A percentile compares a stretch with the other conserved stretches of the same genome.
Evolutionary conservation across 2,329 filamentous ascomycete genomes (phyloP).

Genomic region (Seiridium unicorne): DNA sequence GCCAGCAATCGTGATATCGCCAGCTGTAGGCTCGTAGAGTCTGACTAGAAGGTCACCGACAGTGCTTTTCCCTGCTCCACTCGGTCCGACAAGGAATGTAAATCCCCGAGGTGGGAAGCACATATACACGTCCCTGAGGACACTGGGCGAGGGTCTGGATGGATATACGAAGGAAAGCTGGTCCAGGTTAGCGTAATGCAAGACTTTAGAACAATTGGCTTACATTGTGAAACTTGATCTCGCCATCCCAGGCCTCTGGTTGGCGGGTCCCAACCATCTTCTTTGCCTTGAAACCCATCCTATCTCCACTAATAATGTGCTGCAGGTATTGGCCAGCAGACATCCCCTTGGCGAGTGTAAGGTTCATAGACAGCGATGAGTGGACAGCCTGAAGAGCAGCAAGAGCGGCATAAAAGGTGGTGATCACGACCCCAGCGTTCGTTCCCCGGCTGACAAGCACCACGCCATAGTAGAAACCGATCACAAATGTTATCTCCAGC

Average conservation of each 20-base stretch:
- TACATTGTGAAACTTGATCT: constrained; percentile 70
- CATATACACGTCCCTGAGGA: constrained; percentile 31
- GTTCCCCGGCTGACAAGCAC: constrained; percentile 62
- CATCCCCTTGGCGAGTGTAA: constrained; percentile 77
- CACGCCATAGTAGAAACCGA: constrained; percentile 87
- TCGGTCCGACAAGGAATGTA: constrained; percentile 80
- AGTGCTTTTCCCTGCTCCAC: constrained; percentile 92
- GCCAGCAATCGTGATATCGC: constrained; percentile 69
- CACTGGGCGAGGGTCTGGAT: no score
- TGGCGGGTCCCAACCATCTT: constrained; percentile 26
- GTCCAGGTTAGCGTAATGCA: no score
- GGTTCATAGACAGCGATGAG: constrained; percentile 70
- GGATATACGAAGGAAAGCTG: no score
- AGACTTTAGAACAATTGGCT: constrained; percentile 20
- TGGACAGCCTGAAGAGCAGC: constrained; percentile 75
- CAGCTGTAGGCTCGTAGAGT: constrained; percentile 68
- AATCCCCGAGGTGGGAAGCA: constrained; percentile 70
- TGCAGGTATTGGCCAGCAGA: constrained; percentile 66
- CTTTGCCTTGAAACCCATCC: constrained; percentile 21
- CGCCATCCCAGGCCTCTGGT: constrained; percentile 54
- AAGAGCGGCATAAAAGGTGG: constrained; percentile 81
- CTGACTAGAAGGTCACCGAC: constrained; percentile 75
- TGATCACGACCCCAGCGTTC: constrained; percentile 68
- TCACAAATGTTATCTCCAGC: constrained; percentile 75
- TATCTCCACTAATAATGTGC: constrained; percentile 33